These are phyloP conservation scores for Knoxdaviesia proteae DNA, from an alignment of 2,329 filamentous ascomycete species.

Conservation along the genomic window DNA sequence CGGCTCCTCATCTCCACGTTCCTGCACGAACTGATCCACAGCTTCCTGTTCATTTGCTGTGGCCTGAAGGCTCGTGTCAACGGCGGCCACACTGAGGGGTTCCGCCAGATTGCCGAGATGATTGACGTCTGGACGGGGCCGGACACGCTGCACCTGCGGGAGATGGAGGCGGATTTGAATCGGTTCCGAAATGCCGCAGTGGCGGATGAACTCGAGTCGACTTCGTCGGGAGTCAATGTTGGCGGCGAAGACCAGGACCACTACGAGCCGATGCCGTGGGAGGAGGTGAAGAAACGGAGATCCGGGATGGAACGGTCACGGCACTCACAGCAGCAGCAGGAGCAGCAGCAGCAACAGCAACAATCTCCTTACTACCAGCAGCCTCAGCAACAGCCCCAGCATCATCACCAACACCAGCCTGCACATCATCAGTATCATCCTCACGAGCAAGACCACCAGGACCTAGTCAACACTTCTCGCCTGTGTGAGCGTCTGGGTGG, in stretches of 20 bases:
- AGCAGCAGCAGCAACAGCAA: background rate
- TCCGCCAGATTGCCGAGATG: conserved; percentile 33
- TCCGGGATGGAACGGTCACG: background rate
- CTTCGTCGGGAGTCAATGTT: no score
- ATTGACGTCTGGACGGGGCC: conserved; percentile 41
- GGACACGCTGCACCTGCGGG: conserved; percentile 30
- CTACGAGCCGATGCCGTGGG: no score
- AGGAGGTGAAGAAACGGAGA: no score
- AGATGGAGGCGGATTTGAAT: conserved; percentile 41
- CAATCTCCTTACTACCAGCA: background rate
- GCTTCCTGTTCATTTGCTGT: conserved; percentile 42
- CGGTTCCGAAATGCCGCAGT: conserved; percentile 18
- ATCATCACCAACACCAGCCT: conserved; percentile 7
- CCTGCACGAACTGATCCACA: conserved; percentile 45
- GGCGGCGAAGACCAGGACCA: no score
- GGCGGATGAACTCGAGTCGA: background rate
- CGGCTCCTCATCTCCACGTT: conserved; percentile 43
- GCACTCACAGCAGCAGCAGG: background rate
- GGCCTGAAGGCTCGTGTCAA: conserved; percentile 32
- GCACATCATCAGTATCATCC: background rate
- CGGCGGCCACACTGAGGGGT: conserved; percentile 40
- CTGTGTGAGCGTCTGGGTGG: no score
- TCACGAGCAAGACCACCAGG: background rate
- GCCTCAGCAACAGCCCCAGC: conserved; percentile 6
- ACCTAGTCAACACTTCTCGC: background rate